Conservation (phyloP, 805 yeast genomes). For the Metschnikowia amazonensis region DNA sequence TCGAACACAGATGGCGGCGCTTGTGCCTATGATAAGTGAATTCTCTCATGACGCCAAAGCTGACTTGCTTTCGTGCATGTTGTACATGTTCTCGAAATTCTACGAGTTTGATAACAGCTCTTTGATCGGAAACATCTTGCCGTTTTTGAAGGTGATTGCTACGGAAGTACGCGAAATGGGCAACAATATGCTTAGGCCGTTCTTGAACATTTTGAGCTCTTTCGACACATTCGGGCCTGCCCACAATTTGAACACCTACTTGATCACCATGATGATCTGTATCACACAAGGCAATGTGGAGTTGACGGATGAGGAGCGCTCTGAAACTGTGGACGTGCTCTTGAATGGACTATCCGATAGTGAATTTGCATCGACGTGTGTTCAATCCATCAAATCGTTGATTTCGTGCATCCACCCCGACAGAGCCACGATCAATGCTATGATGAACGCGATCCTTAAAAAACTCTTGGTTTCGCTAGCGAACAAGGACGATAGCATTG, state of each 20-base stretch:
- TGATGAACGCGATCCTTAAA: constrained; percentile 45
- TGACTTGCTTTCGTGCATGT: constrained; percentile 69
- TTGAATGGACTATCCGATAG: constrained; percentile 21
- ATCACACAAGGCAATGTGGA: constrained; percentile 33
- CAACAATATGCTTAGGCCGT: constrained; percentile 23
- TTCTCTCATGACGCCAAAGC: constrained; percentile 61
- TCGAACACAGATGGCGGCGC: constrained; percentile 46
- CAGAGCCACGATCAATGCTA: constrained; percentile 31
- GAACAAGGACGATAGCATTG: constrained; percentile 19
- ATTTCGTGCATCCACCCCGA: constrained; percentile 33
- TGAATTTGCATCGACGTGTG: constrained; percentile 27
- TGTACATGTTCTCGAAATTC: constrained; percentile 58
- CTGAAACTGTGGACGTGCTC: constrained; percentile 22
- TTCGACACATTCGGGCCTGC: constrained; percentile 1
- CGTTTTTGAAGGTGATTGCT: constrained; percentile 35
- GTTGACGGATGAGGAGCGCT: constrained; percentile 24
- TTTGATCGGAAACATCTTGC: constrained; percentile 47
- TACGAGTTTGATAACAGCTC: constrained; percentile 42
- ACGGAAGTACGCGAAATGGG: constrained; percentile 20
- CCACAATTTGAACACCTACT: constrained; percentile 21
- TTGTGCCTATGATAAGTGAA: constrained; percentile 58
- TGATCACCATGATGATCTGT: constrained; percentile 34
- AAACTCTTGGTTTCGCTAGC: constrained; percentile 30
- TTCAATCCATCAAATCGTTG: constrained; percentile 61
- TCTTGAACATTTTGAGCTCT: constrained; percentile 15